Conservation (phyloP, 805 yeast species). For the Lipomyces sp. region DNA sequence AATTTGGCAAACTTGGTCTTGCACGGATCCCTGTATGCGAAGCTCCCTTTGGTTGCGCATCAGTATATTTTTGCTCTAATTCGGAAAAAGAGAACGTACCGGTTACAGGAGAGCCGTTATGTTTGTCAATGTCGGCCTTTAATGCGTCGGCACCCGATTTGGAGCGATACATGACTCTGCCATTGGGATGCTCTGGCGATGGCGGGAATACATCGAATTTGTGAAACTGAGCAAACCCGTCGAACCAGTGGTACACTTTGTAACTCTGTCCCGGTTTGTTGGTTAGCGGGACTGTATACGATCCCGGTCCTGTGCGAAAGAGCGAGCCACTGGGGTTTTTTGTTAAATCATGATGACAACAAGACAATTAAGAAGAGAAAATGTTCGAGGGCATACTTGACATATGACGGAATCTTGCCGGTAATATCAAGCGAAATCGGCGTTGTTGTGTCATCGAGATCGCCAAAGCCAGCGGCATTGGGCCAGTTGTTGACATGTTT, state of each 20-base stretch:
- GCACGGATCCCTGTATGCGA: constrained; percentile 21
- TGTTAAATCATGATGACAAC: not conserved
- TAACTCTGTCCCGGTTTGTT: constrained; percentile 15
- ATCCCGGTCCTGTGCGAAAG: constrained; percentile 22
- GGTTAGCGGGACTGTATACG: constrained; percentile 21
- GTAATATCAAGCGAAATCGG: constrained; percentile 10
- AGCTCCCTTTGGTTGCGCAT: constrained; percentile 1
- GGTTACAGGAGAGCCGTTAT: constrained; percentile 10
- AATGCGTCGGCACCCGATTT: constrained; percentile 14
- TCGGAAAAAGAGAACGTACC: not conserved
- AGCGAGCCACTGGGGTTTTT: constrained; percentile 8
- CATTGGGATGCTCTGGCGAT: constrained; percentile 9
- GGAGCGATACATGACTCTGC: constrained; percentile 19
- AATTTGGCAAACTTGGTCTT: constrained; percentile 20
- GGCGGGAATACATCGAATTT: constrained; percentile 18
- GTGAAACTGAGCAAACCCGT: constrained; percentile 19
- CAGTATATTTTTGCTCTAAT: too few relatives aligned
- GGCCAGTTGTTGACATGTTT: constrained; percentile 22
- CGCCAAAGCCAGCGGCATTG: constrained; percentile 19
- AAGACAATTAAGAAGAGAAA: not conserved
- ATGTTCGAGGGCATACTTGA: constrained; percentile 4
- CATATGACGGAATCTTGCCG: constrained; percentile 15
- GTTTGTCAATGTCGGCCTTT: constrained; percentile 3
- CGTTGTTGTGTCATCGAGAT: constrained; percentile 13
- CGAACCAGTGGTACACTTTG: constrained; percentile 24